Evolutionary conservation across 208 protist genomes (phyloP).

Genomic region (Angomonas deanei): DNA sequence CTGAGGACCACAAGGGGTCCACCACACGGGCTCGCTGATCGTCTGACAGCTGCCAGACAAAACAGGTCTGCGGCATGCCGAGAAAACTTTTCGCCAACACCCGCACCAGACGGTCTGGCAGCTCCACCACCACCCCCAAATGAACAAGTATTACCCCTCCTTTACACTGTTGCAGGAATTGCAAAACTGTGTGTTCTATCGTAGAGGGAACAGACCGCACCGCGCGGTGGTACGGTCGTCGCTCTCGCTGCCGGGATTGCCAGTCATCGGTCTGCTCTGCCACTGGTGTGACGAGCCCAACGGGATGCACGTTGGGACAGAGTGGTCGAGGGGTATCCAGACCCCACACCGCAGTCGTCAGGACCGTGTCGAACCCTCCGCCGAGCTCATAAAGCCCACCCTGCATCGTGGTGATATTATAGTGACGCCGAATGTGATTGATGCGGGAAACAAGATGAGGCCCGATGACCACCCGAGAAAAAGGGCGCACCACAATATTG

Average conservation of each 20-base stretch:
- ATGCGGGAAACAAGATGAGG: neutral
- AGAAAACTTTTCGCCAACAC: neutral
- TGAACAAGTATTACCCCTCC: neutral
- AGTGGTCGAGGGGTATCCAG: neutral
- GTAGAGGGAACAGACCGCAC: no score
- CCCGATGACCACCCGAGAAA: no score
- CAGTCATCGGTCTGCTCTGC: neutral
- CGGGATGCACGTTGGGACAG: neutral
- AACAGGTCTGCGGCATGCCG: neutral
- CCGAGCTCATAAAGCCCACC: neutral
- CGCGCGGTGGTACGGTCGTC: neutral
- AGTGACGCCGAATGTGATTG: neutral
- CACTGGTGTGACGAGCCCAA: neutral
- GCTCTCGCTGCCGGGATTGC: neutral
- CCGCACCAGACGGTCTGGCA: neutral
- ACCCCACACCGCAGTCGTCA: neutral
- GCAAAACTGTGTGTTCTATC: no score
- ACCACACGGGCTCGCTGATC: neutral
- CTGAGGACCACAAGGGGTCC: neutral
- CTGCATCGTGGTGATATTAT: neutral
- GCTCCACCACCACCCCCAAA: neutral
- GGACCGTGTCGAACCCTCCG: neutral
- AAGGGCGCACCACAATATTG: no score
- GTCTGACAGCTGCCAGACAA: neutral
- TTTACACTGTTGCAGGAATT: neutral